Evolutionary conservation across 1,284 basidiomycete species (phyloP), one percentile per base, ranked within the genome.

Genomic region (Sanghuangporus sanghuang): DNA sequence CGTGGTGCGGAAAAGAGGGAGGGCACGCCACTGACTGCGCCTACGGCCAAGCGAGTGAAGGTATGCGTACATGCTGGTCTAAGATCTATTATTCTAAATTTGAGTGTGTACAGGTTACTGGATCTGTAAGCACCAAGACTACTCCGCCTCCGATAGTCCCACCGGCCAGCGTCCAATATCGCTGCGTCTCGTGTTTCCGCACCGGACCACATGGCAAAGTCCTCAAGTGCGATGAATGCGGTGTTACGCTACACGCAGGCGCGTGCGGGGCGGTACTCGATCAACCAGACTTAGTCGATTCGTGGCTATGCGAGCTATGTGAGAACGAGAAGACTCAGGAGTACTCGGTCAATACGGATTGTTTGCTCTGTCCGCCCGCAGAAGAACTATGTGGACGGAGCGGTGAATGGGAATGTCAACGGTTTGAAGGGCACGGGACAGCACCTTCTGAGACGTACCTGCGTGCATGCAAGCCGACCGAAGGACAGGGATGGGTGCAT

Each of bases 401-500:
- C 27, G 27, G 27, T 32, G 5, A 32, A 32, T 6, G 44, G 16
- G 44, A 46, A 18, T 46, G 12, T 46, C 16, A n/a, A n/a, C 21
- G 44, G 44, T 50, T 67, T 69, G 63, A 48, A 36, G 23, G 62
- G 56, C n/a, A 61, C 60, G 56, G 59, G 32, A 59, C 53, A 36
- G 83, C 71, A 38, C 73, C 77, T n/a, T 70, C 82, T 1, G 87
- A 92, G 69, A 84, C 85, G 14, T 89, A 90, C 69, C 78, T 98
- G 44, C 89, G 93, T 46, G 91, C 89, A 3, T 87, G 92, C 72
- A 98, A 98, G 73, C 93, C 93, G 4, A 98, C 96, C 0, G 96
- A 98, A 77, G 91, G 93, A 32, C 90, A 92, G 74, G 92, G 93
- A 66, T 98, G 95, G 93, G 88, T 88, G 0, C 96, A 99, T 73